Evolutionary conservation across 1,284 basidiomycete species (phyloP), one percentile per base, ranked within the genome.

Genomic region (Grifola frondosa): DNA sequence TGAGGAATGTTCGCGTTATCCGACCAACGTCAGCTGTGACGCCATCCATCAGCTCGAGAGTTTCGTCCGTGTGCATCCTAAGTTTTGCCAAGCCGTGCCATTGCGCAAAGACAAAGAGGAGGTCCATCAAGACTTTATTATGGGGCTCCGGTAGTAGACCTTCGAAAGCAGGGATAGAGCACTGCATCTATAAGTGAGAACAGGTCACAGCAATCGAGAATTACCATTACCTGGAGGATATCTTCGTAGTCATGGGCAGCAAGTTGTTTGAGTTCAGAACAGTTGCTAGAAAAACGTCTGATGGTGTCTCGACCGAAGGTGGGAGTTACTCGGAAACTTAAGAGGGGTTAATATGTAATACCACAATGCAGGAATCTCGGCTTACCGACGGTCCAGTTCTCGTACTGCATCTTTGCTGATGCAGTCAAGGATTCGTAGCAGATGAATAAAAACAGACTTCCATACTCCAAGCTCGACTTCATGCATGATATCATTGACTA

Each of bases 391-490:
- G 30, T 60, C 50, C 11, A 60, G 37, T 16, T 30, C 20, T 42
- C 39, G 3, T 46, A 21, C 1, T 53, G 39, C 4, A 31, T 22
- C 5, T 46, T 39, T 0, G 9, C 16, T 9, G 30, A 48, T 10
- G 26, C 13, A 15, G 48, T 65, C 43, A 0, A 70, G 46, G 2
- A 70, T 57, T 1, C 65, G 61, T 1, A 70, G 33, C 0, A 70
- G 44, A 40, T 73, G 70, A 0, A 44, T 56, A 23, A 70, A 61
- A 0, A 66, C 20, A 0, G 48, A 35, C 40, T 65, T 70, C 67
- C 68, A 70, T 0, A 66, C 57, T 1, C 67, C 68, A 0, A 68
- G 47, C 37, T 69, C 64, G 24, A 64, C 51, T 40, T 69, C 63
- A 35, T 70, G 68, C 32, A 70, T 30, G 6, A 64, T 19, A 42